Percentiles rank a stretch among this genome's conserved stretches.
Conservation (phyloP, 2,329 filamentous ascomycete genomes). For the Arthroderma sp. region DNA sequence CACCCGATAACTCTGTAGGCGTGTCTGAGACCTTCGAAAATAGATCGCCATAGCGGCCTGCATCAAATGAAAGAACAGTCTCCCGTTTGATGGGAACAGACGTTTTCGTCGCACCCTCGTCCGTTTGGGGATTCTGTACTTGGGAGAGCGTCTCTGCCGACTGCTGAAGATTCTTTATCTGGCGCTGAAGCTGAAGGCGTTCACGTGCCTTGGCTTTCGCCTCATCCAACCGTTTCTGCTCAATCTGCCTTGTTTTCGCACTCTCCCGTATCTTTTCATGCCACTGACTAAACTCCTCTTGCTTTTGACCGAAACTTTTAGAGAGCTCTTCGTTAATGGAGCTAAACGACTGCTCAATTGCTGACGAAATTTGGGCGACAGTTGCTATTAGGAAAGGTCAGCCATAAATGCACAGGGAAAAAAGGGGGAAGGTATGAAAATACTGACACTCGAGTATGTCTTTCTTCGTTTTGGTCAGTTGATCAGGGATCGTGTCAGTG, state of each 20-base stretch:
- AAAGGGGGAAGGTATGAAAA: not conserved
- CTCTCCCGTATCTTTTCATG: constrained; percentile 70
- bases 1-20: constrained; percentile 23
- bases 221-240: constrained; percentile 58
- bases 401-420: constrained; percentile 13
- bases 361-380: constrained; percentile 33
- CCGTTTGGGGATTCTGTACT: constrained; percentile 22
- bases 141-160: constrained; percentile 45
- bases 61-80: too few relatives aligned
- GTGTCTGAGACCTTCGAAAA: not conserved
- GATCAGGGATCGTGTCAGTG: constrained; percentile 30
- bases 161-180: constrained; percentile 63
- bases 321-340: constrained; percentile 70
- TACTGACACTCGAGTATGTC: constrained; percentile 32
- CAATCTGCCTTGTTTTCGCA: constrained; percentile 63
- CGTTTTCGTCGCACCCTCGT: too few relatives aligned
- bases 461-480: constrained; percentile 33
- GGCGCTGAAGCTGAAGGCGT: constrained; percentile 52
- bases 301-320: constrained; percentile 67
- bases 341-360: constrained; percentile 70
- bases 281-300: constrained; percentile 67
- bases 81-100: constrained; percentile 15
- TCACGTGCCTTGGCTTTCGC: constrained; percentile 53
- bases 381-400: constrained; percentile 24
- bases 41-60: not conserved